A percentile compares a stretch with the other conserved stretches of the same genome.
phyloP scores from a whole-genome alignment of 306 rosid species.

The Dalbergia cochinchinensis region DNA sequence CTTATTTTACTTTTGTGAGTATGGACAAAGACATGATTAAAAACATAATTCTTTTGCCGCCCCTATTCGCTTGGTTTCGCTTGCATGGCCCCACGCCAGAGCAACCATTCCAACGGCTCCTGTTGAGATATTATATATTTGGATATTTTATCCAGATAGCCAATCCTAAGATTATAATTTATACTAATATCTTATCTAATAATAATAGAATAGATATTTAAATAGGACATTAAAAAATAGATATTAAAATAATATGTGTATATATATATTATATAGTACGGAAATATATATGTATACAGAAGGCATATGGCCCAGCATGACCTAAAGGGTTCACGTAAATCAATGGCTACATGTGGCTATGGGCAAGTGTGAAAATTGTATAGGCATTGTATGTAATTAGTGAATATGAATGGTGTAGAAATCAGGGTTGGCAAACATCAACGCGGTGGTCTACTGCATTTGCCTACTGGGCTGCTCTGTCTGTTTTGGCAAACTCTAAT shows the following conservation, averaged over 20 bases:
- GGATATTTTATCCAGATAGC: too few relatives aligned
- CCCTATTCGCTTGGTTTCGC: slow-evolving; percentile 73
- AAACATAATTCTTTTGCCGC: slow-evolving; percentile 62
- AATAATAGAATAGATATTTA: too few relatives aligned
- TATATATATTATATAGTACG: too few relatives aligned
- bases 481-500: slow-evolving; percentile 1
- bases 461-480: neutral
- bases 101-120: slow-evolving; percentile 59
- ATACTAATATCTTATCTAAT: too few relatives aligned
- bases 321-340: slow-evolving; percentile 25
- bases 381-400: slow-evolving; percentile 7
- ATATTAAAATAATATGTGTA: too few relatives aligned
- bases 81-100: slow-evolving; percentile 69
- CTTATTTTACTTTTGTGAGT: neutral
- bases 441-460: slow-evolving; percentile 28
- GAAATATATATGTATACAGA: too few relatives aligned
- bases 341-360: slow-evolving; percentile 49
- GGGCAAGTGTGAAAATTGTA: slow-evolving; percentile 23
- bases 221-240: too few relatives aligned
- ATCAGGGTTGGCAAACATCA: slow-evolving; percentile 6
- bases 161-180: too few relatives aligned
- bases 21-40: slow-evolving; percentile 47
- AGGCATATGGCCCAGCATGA: slow-evolving; percentile 32
- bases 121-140: neutral
- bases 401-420: neutral